These are phyloP conservation scores for Tardiomyces depauwii DNA, from an alignment of 1,139 yeast species.

Conservation along the genomic window DNA sequence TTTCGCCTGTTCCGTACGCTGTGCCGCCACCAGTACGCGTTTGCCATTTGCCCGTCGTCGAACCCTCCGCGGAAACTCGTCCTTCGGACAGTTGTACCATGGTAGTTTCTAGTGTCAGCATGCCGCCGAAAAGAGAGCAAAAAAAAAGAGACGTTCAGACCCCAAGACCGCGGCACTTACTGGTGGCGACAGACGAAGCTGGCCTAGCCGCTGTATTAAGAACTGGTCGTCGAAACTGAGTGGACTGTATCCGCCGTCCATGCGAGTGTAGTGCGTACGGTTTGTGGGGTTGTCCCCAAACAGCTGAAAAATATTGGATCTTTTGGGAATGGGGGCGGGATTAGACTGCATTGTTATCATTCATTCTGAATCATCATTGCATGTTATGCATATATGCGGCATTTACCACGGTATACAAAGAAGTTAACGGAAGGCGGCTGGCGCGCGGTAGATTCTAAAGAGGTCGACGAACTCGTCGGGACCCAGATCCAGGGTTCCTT, in stretches of 20 bases:
- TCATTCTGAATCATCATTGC: too few species aligned
- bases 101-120: slow-evolving; percentile 3
- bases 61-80: slow-evolving; percentile 8
- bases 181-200: slow-evolving; percentile 1
- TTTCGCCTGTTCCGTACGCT: not conserved
- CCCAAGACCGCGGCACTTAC: not conserved
- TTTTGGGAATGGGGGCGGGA: too few species aligned
- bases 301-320: too few species aligned
- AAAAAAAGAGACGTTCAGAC: too few species aligned
- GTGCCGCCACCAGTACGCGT: slow-evolving; percentile 1
- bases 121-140: not conserved
- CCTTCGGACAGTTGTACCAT: slow-evolving; percentile 9
- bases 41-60: slow-evolving; percentile 3
- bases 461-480: slow-evolving; percentile 1
- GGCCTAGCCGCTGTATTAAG: slow-evolving; percentile 4
- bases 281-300: too few species aligned
- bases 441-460: not conserved
- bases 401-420: not conserved
- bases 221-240: slow-evolving; percentile 10
- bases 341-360: too few species aligned
- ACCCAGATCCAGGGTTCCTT: slow-evolving; percentile 3
- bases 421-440: not conserved
- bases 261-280: not conserved
- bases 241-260: slow-evolving; percentile 8
- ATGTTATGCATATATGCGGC: too few species aligned